Evolutionary conservation across 2,329 filamentous ascomycete genomes (phyloP).

Genomic region (Pseudogymnoascus sp.): DNA sequence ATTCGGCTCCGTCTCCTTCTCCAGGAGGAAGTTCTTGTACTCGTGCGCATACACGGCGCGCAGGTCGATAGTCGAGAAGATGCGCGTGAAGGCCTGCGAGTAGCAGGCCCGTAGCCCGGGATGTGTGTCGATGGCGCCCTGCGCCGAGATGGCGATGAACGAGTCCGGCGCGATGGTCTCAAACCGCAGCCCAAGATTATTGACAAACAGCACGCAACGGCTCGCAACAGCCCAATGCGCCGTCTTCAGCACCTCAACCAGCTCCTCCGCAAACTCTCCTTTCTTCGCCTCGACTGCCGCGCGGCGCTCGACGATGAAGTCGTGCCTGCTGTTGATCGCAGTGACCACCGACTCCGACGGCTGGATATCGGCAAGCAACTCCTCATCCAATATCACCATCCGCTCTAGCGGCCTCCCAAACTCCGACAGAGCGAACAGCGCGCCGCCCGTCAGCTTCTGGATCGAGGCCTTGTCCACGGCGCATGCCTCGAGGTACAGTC

Average conservation of each 20-base stretch:
- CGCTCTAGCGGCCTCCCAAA: conserved; percentile 84
- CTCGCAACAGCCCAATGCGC: conserved; percentile 97
- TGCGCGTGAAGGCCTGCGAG: conserved; percentile 63
- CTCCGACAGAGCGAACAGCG: conserved; percentile 79
- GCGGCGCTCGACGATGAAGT: conserved; percentile 68
- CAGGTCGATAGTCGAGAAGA: conserved; percentile 82
- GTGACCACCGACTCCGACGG: conserved; percentile 50
- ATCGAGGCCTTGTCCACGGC: conserved; percentile 91
- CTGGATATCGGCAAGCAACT: conserved; percentile 62
- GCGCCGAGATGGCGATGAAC: conserved; percentile 75
- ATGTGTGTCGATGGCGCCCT: conserved; percentile 82
- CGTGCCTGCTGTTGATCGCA: conserved; percentile 58
- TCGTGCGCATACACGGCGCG: conserved; percentile 79
- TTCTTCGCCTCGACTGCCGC: conserved; percentile 78
- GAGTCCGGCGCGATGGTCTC: conserved; percentile 74
- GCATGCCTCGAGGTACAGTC: conserved; percentile 81
- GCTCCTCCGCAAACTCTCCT: conserved; percentile 67
- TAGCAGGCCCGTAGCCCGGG: conserved; percentile 78
- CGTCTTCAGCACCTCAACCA: conserved; percentile 66
- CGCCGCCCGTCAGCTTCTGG: conserved; percentile 75
- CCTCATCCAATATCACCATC: conserved; percentile 72
- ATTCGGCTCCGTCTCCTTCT: conserved; percentile 70
- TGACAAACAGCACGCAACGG: conserved; percentile 80
- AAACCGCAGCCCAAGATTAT: conserved; percentile 87
- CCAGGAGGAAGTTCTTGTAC: conserved; percentile 78